Evolutionary conservation across 768 basidiomycete species (phyloP).

Genomic region (Tricholoma hemisulphureum): DNA sequence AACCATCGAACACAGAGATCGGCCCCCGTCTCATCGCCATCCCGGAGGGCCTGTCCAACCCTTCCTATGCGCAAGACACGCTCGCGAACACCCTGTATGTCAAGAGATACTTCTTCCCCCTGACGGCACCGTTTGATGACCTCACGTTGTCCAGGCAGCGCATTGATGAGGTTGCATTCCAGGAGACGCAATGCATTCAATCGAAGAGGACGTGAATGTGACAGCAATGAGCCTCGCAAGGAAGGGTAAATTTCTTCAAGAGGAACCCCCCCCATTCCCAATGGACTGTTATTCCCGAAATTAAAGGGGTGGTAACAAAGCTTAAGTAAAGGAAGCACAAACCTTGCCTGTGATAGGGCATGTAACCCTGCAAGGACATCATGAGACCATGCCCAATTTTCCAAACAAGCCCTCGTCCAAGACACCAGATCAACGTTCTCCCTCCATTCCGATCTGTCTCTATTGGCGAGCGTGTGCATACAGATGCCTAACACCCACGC

Average conservation of each 20-base stretch:
- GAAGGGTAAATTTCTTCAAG: slow-evolving; percentile 51
- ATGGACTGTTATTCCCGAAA: slow-evolving; percentile 18
- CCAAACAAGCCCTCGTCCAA: slow-evolving; percentile 48
- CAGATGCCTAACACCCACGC: slow-evolving; percentile 64
- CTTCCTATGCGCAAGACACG: slow-evolving; percentile 75
- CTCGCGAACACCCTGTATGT: slow-evolving; percentile 81
- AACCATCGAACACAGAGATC: slow-evolving; percentile 73
- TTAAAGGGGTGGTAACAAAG: slow-evolving; percentile 1
- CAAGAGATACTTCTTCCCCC: slow-evolving; percentile 78
- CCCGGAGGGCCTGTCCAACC: slow-evolving; percentile 59
- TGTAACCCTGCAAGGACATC: slow-evolving; percentile 55
- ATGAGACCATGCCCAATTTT: slow-evolving; percentile 59
- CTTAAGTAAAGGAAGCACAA: slow-evolving; percentile 11
- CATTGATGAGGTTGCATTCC: slow-evolving; percentile 46
- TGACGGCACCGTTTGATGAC: slow-evolving; percentile 67
- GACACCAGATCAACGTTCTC: slow-evolving; percentile 41
- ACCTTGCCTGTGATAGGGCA: slow-evolving; percentile 48
- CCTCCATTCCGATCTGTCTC: slow-evolving; percentile 45
- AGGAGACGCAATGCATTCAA: slow-evolving; percentile 64
- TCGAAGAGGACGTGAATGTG: slow-evolving; percentile 69
- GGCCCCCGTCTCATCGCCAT: slow-evolving; percentile 54
- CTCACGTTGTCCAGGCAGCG: slow-evolving; percentile 44
- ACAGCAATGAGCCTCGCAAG: slow-evolving; percentile 59
- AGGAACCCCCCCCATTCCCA: slow-evolving; percentile 26
- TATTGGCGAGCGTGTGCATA: slow-evolving; percentile 49